Evolutionary conservation across 176 grass and related monocot genomes (phyloP), one percentile per base, ranked within the genome.

Genomic region (Pontederia crassipes): DNA sequence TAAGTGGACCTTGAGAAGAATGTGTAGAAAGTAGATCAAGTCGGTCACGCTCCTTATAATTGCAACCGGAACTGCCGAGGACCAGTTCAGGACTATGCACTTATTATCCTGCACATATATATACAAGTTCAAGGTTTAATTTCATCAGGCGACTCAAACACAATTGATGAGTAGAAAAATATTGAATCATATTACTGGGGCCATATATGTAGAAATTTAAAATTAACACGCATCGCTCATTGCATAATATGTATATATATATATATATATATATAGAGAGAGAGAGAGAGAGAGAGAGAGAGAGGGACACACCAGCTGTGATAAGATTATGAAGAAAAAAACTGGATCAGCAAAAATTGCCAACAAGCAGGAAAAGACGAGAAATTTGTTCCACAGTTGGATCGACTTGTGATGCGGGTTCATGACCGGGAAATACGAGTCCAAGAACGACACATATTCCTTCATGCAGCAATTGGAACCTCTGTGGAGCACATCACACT

Each of bases 361-460:
- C 49, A 96, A 59, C 54, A 96, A 75, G 75, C 83, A 96, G 54
- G 91, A 96, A 69, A 96, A 90, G 54, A 87, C 83, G 51, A 96
- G 90, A 75, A 96, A 96, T 48, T 96, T 71, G 78, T 96, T 96
- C 91, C 86, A 96, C 28, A 64, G 86, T 40, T 90, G 91, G 67
- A 96, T 81, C 70, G 63, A 28, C 69, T 96, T 96, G 6, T 72
- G 82, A 48, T 96, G 86, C 18, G 86, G 91, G 67, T 90, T 90
- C 91, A 90, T 88, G 61, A 96, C 82, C 0, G 91, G 91, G 49
- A 96, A 72, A 59, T 67, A 66, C 26, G 83, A 80, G 55, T 85
- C 50, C 4, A 90, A 55, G 29, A 48, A 40, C 58, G 77, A 69
- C 66, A 96, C 48, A 48, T 64, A 82, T 65, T 96, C 87, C 74